phyloP scores from a whole-genome alignment of 1,284 basidiomycete genomes.

The Microbotryum silenes-acaulis region DNA sequence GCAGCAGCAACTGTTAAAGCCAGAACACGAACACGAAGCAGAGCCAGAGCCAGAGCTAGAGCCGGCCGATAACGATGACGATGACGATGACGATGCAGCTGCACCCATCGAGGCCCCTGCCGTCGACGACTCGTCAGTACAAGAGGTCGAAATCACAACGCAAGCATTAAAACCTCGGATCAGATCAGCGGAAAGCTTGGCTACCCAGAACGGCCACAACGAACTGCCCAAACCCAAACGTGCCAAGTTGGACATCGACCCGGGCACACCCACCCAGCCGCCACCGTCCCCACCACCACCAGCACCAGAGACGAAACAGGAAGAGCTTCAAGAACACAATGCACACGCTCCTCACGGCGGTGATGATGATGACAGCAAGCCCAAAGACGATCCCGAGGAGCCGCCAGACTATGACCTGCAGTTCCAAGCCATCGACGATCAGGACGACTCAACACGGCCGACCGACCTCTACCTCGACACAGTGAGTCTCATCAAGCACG shows the following conservation, averaged over 20 bases:
- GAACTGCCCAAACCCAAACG: constrained; percentile 14
- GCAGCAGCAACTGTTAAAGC: neutral
- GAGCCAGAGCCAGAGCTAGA: neutral
- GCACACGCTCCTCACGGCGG: neutral
- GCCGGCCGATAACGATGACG: neutral
- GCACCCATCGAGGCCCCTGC: neutral
- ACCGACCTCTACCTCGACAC: constrained; percentile 93
- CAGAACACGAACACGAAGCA: neutral
- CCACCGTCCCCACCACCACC: neutral
- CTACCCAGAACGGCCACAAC: neutral
- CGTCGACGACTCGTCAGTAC: neutral
- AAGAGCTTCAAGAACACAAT: neutral
- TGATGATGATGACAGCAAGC: neutral
- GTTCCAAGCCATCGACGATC: constrained; percentile 37
- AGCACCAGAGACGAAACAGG: neutral
- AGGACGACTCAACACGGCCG: constrained; percentile 7
- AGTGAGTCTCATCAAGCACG: constrained; percentile 46
- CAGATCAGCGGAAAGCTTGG: neutral
- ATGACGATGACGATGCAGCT: neutral
- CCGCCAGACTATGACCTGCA: constrained; percentile 36
- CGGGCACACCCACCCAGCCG: neutral
- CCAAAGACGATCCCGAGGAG: constrained; percentile 41
- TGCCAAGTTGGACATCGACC: neutral
- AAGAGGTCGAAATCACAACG: neutral
- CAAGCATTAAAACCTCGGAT: too few relatives aligned